phyloP scores from a whole-genome alignment of 805 yeast species.

The Blastobotrys chiropterorum region DNA sequence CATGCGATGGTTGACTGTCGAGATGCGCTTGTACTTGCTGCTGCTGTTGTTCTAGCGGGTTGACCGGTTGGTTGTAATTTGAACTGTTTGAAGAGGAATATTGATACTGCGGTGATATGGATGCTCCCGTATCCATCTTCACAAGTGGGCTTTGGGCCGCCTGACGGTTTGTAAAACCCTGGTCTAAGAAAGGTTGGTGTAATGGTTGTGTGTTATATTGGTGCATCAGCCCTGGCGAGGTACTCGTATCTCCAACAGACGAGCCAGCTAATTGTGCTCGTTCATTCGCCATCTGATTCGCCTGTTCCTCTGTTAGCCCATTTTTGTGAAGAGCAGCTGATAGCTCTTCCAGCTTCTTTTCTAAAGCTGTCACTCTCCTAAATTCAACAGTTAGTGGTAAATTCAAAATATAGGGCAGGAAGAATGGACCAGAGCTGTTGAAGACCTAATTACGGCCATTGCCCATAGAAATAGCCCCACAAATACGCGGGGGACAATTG shows the following conservation, averaged over 20 bases:
- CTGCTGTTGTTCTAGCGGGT: not conserved
- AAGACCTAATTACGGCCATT: too few species aligned
- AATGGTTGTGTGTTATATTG: not conserved
- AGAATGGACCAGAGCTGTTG: too few species aligned
- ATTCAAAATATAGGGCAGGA: too few species aligned
- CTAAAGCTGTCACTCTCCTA: constrained; percentile 30
- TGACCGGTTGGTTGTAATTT: not conserved
- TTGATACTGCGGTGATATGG: not conserved
- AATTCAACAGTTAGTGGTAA: too few species aligned
- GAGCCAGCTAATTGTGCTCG: not conserved
- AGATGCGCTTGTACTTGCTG: not conserved
- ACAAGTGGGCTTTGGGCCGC: not conserved
- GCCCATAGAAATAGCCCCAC: too few species aligned
- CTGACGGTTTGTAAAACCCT: not conserved
- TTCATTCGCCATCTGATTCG: not conserved
- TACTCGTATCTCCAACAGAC: not conserved
- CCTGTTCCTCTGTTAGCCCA: constrained; percentile 3
- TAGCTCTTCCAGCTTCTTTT: constrained; percentile 26
- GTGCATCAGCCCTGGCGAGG: not conserved
- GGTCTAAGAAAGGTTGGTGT: not conserved
- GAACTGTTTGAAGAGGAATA: not conserved
- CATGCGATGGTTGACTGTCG: not conserved
- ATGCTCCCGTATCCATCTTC: not conserved
- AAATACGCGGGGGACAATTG: too few species aligned
- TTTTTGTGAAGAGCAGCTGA: constrained; percentile 17